A percentile compares a stretch with the other conserved stretches of the same genome.
Conservation (phyloP, 1,284 basidiomycete genomes). For the Pseudozyma flocculosa region DNA sequence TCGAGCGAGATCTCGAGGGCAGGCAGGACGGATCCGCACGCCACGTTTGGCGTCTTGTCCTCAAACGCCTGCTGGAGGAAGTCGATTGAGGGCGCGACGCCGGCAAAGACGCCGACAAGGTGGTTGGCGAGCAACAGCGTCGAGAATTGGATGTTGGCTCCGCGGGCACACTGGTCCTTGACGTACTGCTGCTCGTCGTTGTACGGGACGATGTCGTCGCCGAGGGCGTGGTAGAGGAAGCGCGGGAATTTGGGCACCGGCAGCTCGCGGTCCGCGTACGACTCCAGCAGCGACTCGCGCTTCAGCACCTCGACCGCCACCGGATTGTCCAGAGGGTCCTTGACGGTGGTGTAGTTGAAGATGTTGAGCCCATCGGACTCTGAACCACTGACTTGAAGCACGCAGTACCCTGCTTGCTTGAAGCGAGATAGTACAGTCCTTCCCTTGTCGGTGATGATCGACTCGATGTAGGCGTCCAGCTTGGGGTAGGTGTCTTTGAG, state of each 20-base stretch:
- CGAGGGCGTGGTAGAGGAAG: conserved; percentile 42
- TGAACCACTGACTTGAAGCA: too few relatives aligned
- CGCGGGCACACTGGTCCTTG: conserved; percentile 42
- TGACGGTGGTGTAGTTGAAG: conserved; percentile 28
- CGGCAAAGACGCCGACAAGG: conserved; percentile 22
- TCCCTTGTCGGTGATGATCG: conserved; percentile 20
- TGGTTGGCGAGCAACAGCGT: conserved; percentile 28
- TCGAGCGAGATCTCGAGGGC: conserved; percentile 2
- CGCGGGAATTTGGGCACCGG: conserved; percentile 43
- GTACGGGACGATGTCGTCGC: conserved; percentile 52
- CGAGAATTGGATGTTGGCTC: conserved; percentile 44
- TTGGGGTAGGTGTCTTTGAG: conserved; percentile 23
- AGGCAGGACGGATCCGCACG: conserved; percentile 16
- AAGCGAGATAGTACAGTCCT: conserved; percentile 8
- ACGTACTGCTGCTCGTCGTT: conserved; percentile 34
- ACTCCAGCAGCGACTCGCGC: conserved; percentile 29
- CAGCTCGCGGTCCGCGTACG: conserved; percentile 13
- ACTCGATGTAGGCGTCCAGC: conserved; percentile 14
- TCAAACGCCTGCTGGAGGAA: conserved; percentile 29
- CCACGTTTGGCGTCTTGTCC: conserved; percentile 18
- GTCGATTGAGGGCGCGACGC: conserved; percentile 17
- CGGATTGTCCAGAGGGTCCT: conserved; percentile 26
- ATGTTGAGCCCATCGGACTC: too few relatives aligned
- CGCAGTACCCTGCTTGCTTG: conserved; percentile 20
- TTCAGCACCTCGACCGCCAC: conserved; percentile 13